phyloP scores from a whole-genome alignment of 2,329 filamentous ascomycete genomes.

The Zymoseptoria tritici region DNA sequence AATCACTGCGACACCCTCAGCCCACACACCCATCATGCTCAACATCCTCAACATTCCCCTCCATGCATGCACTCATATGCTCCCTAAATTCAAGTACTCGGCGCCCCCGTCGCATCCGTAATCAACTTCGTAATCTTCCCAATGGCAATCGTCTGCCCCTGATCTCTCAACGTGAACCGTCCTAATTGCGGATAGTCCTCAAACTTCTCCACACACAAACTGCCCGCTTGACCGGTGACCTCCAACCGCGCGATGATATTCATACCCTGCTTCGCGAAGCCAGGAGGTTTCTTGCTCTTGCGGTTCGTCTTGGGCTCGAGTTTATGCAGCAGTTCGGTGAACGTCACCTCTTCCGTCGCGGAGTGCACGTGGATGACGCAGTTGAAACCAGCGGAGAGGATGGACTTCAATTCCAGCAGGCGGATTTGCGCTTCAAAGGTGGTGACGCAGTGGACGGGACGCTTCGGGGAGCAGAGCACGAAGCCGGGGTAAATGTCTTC shows the following conservation, averaged over 20 bases:
- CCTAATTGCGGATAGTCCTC: constrained; percentile 94
- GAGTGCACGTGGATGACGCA: constrained; percentile 97
- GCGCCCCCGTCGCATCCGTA: constrained; percentile 32
- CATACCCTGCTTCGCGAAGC: constrained; percentile 74
- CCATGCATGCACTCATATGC: neutral
- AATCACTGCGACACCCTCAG: neutral
- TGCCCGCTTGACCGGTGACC: constrained; percentile 74
- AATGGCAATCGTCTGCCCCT: constrained; percentile 99
- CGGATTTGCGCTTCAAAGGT: constrained; percentile 95
- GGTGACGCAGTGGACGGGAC: constrained; percentile 81
- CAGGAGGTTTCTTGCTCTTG: constrained; percentile 87
- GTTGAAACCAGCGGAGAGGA: constrained; percentile 91
- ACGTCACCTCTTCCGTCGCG: constrained; percentile 95
- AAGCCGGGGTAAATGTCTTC: constrained; percentile 95
- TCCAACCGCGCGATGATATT: constrained; percentile 90
- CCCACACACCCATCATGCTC: no score
- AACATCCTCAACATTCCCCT: neutral
- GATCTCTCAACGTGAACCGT: constrained; percentile 73
- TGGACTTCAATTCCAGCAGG: constrained; percentile 88
- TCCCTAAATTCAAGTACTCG: neutral
- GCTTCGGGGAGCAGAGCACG: constrained; percentile 89
- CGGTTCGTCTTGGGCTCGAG: constrained; percentile 88
- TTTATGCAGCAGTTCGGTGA: constrained; percentile 80
- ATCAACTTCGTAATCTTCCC: constrained; percentile 96
- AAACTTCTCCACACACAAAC: constrained; percentile 87